Conservation (phyloP, 1,284 basidiomycete species). For the Moesziomyces sp. region DNA sequence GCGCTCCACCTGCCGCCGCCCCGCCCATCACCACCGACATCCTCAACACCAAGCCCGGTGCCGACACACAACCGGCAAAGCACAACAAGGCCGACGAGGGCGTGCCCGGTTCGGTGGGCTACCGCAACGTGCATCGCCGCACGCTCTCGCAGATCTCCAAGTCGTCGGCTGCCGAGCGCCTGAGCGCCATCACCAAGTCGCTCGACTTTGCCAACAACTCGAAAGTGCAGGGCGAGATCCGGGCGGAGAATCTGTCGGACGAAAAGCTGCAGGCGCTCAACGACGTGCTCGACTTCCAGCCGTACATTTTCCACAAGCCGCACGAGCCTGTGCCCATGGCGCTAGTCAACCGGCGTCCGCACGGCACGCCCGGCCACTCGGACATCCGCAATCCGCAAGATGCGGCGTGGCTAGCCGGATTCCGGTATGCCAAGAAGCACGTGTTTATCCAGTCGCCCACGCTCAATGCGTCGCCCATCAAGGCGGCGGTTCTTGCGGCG, state of each 20-base stretch:
- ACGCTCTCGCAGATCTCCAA: conserved; percentile 57
- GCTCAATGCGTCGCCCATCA: conserved; percentile 78
- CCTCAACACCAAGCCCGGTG: conserved; percentile 7
- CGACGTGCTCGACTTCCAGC: conserved; percentile 62
- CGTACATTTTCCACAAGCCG: conserved; percentile 56
- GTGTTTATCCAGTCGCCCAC: conserved; percentile 79
- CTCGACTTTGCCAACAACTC: conserved; percentile 66
- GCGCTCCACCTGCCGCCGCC: conserved; percentile 2
- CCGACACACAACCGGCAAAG: neutral
- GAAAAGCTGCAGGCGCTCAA: conserved; percentile 32
- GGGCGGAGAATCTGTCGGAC: conserved; percentile 39
- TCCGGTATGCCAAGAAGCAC: conserved; percentile 76
- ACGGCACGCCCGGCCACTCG: conserved; percentile 74
- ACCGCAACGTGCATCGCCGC: conserved; percentile 47
- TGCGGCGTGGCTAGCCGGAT: conserved; percentile 79
- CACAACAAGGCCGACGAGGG: conserved; percentile 22
- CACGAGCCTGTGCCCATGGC: conserved; percentile 76
- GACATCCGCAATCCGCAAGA: conserved; percentile 78
- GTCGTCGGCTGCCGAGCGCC: conserved; percentile 54
- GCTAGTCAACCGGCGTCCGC: conserved; percentile 77
- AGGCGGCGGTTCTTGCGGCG: conserved; percentile 76
- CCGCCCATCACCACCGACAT: conserved; percentile 21
- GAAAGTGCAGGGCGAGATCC: conserved; percentile 64
- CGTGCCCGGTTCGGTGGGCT: conserved; percentile 54
- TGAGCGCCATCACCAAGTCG: conserved; percentile 59